These are phyloP conservation scores for Botryotinia convoluta DNA, from an alignment of 2,329 filamentous ascomycete genomes.

Conservation along the genomic window DNA sequence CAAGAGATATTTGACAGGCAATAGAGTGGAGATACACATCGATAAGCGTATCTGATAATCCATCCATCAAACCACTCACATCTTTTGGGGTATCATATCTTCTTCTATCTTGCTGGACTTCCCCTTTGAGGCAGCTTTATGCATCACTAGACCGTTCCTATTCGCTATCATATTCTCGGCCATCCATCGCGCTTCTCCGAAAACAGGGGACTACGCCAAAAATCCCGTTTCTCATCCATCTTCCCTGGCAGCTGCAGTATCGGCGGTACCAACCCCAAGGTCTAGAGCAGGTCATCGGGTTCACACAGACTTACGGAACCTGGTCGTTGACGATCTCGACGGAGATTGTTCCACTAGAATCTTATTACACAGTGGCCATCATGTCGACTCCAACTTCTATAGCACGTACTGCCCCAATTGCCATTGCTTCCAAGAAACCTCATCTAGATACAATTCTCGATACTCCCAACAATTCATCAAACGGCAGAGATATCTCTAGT, in stretches of 20 bases:
- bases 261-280: constrained; percentile 29
- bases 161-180: constrained; percentile 18
- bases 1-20: constrained; percentile 13
- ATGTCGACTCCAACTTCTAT: constrained; percentile 50
- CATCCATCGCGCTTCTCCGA: constrained; percentile 32
- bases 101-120: constrained; percentile 8
- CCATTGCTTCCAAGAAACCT: constrained; percentile 61
- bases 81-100: constrained; percentile 9
- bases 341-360: constrained; percentile 24
- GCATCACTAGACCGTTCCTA: neutral
- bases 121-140: constrained; percentile 15
- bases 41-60: constrained; percentile 13
- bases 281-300: constrained; percentile 32
- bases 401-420: constrained; percentile 61
- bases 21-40: constrained; percentile 15
- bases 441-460: constrained; percentile 36
- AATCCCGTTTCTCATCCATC: constrained; percentile 24
- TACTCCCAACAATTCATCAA: constrained; percentile 24
- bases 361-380: constrained; percentile 28
- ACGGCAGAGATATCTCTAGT: constrained; percentile 37
- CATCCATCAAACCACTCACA: constrained; percentile 11
- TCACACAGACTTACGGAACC: constrained; percentile 29
- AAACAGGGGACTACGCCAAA: constrained; percentile 25
- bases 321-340: constrained; percentile 19
- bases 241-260: constrained; percentile 30